These are phyloP conservation scores for Magnusiomyces magnusii DNA, from an alignment of 1,139 yeast genomes.

Conservation along the genomic window DNA sequence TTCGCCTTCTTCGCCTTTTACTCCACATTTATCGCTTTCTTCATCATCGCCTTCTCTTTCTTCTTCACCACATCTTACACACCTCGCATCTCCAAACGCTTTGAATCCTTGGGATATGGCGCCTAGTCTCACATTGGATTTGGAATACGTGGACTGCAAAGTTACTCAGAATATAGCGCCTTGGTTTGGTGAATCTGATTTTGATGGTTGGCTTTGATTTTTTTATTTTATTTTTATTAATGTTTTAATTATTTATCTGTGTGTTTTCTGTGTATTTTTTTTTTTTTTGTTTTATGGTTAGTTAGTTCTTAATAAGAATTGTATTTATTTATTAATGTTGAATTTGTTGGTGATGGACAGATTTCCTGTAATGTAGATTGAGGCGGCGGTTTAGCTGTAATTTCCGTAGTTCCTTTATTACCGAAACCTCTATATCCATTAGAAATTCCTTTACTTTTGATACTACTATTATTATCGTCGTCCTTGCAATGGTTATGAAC, in stretches of 20 bases:
- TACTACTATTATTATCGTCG: constrained; percentile 1
- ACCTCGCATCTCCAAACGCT: background rate
- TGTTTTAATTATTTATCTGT: background rate
- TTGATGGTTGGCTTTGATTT: background rate
- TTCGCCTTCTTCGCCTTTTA: background rate
- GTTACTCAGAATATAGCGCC: background rate
- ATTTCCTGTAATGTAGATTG: background rate
- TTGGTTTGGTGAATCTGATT: constrained; percentile 1
- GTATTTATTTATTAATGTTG: background rate
- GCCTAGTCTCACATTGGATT: background rate
- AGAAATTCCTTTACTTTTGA: background rate
- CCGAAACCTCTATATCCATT: background rate
- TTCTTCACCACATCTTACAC: background rate
- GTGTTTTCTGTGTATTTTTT: background rate
- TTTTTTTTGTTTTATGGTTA: constrained; percentile 1
- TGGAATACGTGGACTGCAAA: background rate
- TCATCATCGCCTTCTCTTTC: background rate
- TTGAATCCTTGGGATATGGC: constrained; percentile 1
- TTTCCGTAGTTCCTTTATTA: background rate
- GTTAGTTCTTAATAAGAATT: background rate
- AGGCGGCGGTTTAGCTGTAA: background rate
- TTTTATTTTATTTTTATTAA: background rate
- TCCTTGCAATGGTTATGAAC: constrained; percentile 9
- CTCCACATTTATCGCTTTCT: background rate
- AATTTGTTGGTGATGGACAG: background rate